Conservation (phyloP, 768 basidiomycete genomes). For the Saitozyma podzolica region DNA sequence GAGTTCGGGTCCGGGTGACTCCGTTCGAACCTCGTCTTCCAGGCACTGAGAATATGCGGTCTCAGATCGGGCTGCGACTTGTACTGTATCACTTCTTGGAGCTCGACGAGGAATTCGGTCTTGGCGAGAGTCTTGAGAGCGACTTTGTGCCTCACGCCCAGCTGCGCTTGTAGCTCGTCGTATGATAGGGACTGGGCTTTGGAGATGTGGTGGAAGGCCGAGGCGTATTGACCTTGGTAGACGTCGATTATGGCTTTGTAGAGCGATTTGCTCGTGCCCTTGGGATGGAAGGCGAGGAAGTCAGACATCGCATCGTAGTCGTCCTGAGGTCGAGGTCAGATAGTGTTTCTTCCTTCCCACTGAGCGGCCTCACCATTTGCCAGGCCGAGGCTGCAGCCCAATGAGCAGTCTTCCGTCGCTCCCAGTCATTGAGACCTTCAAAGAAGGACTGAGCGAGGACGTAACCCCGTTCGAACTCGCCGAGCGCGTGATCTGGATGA, state of each 20-base stretch:
- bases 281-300: conserved; percentile 46
- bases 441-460: conserved; percentile 37
- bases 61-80: conserved; percentile 45
- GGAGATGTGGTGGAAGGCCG: conserved; percentile 45
- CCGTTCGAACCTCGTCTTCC: conserved; percentile 44
- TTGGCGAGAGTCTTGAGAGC: conserved; percentile 48
- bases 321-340: conserved; percentile 14
- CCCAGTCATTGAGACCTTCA: conserved; percentile 38
- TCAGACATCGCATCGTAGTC: conserved; percentile 50
- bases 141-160: conserved; percentile 28
- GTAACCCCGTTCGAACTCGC: conserved; percentile 41
- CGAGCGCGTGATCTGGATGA: conserved; percentile 43
- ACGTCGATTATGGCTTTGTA: conserved; percentile 53
- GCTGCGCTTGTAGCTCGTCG: conserved; percentile 44
- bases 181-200: conserved; percentile 48
- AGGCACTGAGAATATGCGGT: conserved; percentile 28
- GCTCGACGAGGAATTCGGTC: conserved; percentile 46
- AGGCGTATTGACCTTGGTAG: conserved; percentile 36
- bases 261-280: conserved; percentile 48
- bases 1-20: conserved; percentile 46
- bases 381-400: conserved; percentile 48
- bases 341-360: too few species aligned
- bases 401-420: conserved; percentile 44
- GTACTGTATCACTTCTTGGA: conserved; percentile 51
- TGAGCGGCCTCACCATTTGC: conserved; percentile 41